Base-by-base conservation (phyloP, 129 eudicot species). In the Lactuca sativa region DNA sequence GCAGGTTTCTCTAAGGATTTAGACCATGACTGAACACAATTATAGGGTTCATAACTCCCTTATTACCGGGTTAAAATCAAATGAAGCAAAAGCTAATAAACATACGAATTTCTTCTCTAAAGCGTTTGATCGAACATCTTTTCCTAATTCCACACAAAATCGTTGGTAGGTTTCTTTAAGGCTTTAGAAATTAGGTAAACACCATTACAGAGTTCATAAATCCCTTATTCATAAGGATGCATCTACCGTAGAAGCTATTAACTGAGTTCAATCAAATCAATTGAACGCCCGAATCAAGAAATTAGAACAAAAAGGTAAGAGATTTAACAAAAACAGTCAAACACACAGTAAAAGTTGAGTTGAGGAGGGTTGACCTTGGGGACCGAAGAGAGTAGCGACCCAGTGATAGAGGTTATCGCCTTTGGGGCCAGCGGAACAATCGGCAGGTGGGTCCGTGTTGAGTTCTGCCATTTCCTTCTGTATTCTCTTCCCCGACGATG, bases 351-450 rank as follows among this genome's bases (percentile, higher is more conserved):
- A 60, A 62, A 52, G 31, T 32, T 10, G 65, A 17, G 25, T 16
- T 54, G 62, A 44, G 43, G 21, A 18, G 66, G 33, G 47, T 13
- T 18, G 64, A 93, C 98, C 98, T 33, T 86, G 84, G 32, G 97
- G 97, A 21, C 97, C 98, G 54, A 87, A 64, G 75, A 95, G 85
- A 58, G 99, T 90, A 66, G 99, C 99, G 33, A 95, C 88, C 99
- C 99, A 95, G 76, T 95, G 88, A 82, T 95, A 95, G 38, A 95
- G 97, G 68, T 90, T 95, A 68, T 95, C 99, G 68, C 97, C 99
- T 81, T 90, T 95, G 65, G 99, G 97, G 18, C 97, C 97, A 34
- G 99, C 99, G 11, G 95, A 86, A 71, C 90, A 93, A 48, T 88
- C 82, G 30, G 82, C 86, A 60, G 97, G 92, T 31, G 99, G 95